Conservation (phyloP, 768 basidiomycete genomes). For the Dioszegia aurantiaca region DNA sequence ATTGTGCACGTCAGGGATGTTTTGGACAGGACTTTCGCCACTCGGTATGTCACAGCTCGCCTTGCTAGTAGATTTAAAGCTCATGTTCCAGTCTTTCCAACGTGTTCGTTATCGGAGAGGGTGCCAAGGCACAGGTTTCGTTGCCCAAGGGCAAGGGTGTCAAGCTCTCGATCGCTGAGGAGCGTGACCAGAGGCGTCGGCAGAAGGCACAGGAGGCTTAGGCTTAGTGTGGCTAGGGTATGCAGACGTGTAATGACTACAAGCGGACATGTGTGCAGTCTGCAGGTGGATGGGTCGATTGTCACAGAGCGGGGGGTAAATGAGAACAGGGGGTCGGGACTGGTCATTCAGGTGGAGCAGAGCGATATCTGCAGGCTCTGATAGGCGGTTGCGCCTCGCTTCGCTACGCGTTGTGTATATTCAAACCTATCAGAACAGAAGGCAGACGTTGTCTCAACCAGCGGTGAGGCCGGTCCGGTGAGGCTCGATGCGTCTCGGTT, state of each 20-base stretch:
- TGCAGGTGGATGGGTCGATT: neutral
- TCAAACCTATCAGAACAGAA: too few relatives aligned
- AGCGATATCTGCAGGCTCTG: too few relatives aligned
- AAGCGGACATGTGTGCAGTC: neutral
- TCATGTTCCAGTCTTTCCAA: conserved; percentile 72
- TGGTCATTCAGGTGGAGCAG: too few relatives aligned
- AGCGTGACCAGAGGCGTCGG: conserved; percentile 80
- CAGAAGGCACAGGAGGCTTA: conserved; percentile 49
- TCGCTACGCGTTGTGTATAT: too few relatives aligned
- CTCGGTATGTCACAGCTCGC: conserved; percentile 63
- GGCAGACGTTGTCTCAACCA: too few relatives aligned
- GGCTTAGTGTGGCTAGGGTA: conserved; percentile 13
- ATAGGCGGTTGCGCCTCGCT: too few relatives aligned
- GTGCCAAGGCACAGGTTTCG: conserved; percentile 92
- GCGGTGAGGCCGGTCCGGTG: too few relatives aligned
- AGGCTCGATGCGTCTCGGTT: too few relatives aligned
- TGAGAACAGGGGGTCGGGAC: too few relatives aligned
- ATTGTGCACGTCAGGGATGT: conserved; percentile 97
- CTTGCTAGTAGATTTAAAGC: neutral
- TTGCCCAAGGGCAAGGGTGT: conserved; percentile 96
- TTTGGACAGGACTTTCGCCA: conserved; percentile 92
- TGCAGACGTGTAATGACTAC: conserved; percentile 9
- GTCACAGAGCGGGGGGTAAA: too few relatives aligned
- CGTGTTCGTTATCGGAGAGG: conserved; percentile 97
- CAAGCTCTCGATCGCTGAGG: conserved; percentile 84